Evolutionary conservation across 441 rosid genomes (phyloP).

Genomic region (Pelargonium citronellum): DNA sequence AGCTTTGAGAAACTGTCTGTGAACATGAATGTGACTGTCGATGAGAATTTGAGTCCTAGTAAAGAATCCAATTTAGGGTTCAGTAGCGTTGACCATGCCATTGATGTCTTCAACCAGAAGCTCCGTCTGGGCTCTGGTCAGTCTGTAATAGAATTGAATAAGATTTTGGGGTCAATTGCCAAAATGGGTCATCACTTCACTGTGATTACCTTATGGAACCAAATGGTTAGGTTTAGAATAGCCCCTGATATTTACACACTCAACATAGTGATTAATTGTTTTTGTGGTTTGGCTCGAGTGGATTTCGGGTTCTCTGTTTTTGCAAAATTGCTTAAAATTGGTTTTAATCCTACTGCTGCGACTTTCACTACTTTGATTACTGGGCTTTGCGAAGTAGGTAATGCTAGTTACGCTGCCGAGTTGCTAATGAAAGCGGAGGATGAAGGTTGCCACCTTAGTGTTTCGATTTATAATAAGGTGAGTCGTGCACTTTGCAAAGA

Average conservation of each 20-base stretch:
- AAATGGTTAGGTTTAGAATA: not conserved
- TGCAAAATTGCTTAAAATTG: conserved; percentile 16
- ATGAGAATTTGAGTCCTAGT: not conserved
- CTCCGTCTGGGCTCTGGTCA: not conserved
- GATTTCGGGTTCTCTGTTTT: conserved; percentile 18
- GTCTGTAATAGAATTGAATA: not conserved
- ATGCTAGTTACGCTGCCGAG: not conserved
- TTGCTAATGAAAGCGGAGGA: not conserved
- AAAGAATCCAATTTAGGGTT: not conserved
- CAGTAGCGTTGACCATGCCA: not conserved
- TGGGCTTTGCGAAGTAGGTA: conserved; percentile 5
- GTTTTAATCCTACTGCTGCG: conserved; percentile 6
- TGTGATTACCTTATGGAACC: conserved; percentile 4
- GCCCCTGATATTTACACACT: not conserved
- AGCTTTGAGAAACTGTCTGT: not conserved
- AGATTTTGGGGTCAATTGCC: conserved; percentile 1
- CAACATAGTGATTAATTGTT: conserved; percentile 16
- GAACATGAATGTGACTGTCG: not conserved
- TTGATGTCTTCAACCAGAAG: not conserved
- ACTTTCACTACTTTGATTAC: conserved; percentile 11
- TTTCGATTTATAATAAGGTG: not conserved
- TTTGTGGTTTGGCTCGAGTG: conserved; percentile 7
- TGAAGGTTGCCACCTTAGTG: not conserved
- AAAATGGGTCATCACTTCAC: not conserved
- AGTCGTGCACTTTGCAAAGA: not conserved